phyloP scores from a whole-genome alignment of 2,329 filamentous ascomycete genomes.

The Exophiala mesophila region DNA sequence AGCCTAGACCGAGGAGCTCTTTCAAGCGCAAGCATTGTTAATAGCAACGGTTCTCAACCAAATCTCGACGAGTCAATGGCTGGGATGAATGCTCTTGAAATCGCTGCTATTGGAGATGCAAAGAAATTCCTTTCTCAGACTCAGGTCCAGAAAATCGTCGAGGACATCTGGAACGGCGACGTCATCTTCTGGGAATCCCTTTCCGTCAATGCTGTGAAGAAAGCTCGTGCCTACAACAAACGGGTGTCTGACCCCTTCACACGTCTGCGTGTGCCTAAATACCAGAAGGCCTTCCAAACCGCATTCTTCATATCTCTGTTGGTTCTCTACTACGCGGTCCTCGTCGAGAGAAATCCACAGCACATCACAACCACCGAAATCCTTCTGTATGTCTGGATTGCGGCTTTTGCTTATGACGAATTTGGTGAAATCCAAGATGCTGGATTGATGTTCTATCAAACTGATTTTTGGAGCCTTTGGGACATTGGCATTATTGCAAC shows the following conservation, averaged over 20 bases:
- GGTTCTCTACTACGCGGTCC: constrained; percentile 77
- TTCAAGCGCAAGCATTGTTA: constrained; percentile 8
- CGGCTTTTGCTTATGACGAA: constrained; percentile 82
- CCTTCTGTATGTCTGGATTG: constrained; percentile 78
- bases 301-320: constrained; percentile 74
- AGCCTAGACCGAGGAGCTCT: constrained; percentile 10
- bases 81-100: constrained; percentile 79
- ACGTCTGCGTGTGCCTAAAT: constrained; percentile 71
- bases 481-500: constrained; percentile 70
- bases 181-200: constrained; percentile 82
- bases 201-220: constrained; percentile 68
- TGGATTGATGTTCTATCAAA: constrained; percentile 77
- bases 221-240: constrained; percentile 69
- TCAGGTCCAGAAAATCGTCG: constrained; percentile 76
- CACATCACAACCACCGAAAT: constrained; percentile 65
- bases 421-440: constrained; percentile 80
- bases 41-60: constrained; percentile 29
- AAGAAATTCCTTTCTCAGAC: constrained; percentile 80
- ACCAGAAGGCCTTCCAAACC: constrained; percentile 79
- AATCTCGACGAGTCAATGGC: constrained; percentile 69
- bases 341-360: constrained; percentile 65
- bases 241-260: constrained; percentile 67
- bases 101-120: constrained; percentile 72
- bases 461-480: constrained; percentile 76
- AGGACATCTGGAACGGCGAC: constrained; percentile 79